A percentile compares a stretch with the other conserved stretches of the same genome.
Evolutionary conservation across 306 rosid genomes (phyloP).

Genomic region (Ziziphus jujuba): DNA sequence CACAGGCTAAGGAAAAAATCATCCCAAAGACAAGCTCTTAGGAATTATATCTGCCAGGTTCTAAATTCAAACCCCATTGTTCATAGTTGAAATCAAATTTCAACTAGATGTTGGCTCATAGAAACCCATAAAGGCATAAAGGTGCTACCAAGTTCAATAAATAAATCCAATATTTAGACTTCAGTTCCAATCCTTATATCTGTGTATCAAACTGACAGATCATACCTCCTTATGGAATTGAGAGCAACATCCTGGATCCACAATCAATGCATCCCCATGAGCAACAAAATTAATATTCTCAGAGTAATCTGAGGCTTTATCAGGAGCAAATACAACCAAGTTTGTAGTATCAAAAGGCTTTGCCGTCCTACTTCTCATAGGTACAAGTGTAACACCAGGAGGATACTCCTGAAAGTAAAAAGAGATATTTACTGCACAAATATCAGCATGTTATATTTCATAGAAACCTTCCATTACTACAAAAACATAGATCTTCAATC

Average conservation of each 20-base stretch:
- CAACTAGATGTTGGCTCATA: neutral
- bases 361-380: conserved; percentile 72
- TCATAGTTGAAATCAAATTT: neutral
- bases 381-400: conserved; percentile 67
- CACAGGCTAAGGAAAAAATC: neutral
- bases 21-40: neutral
- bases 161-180: neutral
- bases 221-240: conserved; percentile 72
- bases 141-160: neutral
- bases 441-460: neutral
- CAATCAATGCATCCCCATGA: conserved; percentile 78
- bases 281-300: conserved; percentile 45
- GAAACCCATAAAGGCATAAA: neutral
- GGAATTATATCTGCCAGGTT: neutral
- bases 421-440: neutral
- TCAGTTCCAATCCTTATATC: neutral
- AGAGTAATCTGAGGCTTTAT: conserved; percentile 31
- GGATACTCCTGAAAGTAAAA: conserved; percentile 69
- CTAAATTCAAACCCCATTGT: neutral
- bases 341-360: conserved; percentile 78
- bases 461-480: neutral
- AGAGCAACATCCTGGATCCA: conserved; percentile 87
- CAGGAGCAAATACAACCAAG: conserved; percentile 75
- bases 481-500: neutral
- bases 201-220: neutral